Evolutionary conservation across 2,329 filamentous ascomycete genomes (phyloP).

Genomic region (Chaetomiaceae sp.): DNA sequence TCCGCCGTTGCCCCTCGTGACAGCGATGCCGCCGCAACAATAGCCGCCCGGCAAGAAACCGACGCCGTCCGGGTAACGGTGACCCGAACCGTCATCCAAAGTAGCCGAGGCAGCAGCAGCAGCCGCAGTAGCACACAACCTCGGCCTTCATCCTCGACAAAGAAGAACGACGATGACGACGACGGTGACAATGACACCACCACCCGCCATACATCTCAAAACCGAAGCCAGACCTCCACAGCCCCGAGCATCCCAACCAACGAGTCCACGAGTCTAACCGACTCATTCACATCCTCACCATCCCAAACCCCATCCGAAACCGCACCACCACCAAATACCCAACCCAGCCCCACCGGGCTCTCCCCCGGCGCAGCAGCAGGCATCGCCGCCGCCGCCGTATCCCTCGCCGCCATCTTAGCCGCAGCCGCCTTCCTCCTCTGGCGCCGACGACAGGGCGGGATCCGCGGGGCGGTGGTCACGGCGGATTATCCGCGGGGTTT

Average conservation of each 20-base stretch:
- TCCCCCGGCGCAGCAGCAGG: constrained; percentile 22
- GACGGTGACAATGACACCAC: not conserved
- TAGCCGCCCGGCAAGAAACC: not conserved
- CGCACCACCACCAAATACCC: not conserved
- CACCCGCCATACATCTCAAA: not conserved
- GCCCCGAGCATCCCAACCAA: not conserved
- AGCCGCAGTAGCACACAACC: not conserved
- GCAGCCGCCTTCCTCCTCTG: constrained; percentile 17
- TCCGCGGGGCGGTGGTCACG: constrained; percentile 22
- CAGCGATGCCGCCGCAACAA: not conserved
- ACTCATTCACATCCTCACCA: not conserved
- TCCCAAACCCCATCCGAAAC: not conserved
- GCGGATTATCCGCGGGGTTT: constrained; percentile 17
- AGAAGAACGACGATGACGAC: not conserved
- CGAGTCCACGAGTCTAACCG: not conserved
- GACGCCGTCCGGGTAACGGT: not conserved
- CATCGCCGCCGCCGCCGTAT: constrained; percentile 18
- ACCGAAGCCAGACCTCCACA: not conserved
- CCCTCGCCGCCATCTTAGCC: constrained; percentile 2
- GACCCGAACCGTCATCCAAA: not conserved
- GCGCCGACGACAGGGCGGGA: constrained; percentile 17
- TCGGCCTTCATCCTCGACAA: not conserved
- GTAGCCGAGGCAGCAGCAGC: not conserved
- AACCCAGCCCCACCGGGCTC: constrained; percentile 1
- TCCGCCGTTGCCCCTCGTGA: not conserved